A percentile compares a stretch with the other conserved stretches of the same genome.
phyloP scores from a whole-genome alignment of 192 early-diverging fungal species.

The Backusella australiensis region DNA sequence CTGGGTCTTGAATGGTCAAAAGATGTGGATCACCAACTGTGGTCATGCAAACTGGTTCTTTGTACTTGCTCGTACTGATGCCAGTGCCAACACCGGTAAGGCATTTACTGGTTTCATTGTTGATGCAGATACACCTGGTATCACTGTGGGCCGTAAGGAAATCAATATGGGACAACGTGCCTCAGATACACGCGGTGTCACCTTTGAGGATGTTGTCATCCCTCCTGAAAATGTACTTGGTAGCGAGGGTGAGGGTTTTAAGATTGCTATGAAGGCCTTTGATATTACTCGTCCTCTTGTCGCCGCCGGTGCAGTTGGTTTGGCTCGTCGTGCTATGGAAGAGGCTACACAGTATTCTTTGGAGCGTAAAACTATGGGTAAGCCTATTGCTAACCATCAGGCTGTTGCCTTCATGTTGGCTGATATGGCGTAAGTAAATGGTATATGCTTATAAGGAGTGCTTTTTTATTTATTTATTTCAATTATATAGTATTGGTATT shows the following conservation, averaged over 20 bases:
- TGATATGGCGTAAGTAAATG: constrained; percentile 74
- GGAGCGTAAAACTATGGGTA: constrained; percentile 97
- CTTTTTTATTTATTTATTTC: constrained; percentile 9
- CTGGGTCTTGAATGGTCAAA: constrained; percentile 83
- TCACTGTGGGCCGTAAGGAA: constrained; percentile 92
- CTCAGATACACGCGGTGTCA: constrained; percentile 88
- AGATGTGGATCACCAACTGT: constrained; percentile 99
- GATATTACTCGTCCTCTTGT: constrained; percentile 92
- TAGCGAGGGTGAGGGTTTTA: constrained; percentile 83
- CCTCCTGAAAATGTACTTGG: constrained; percentile 80
- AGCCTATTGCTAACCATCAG: constrained; percentile 86
- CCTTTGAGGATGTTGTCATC: constrained; percentile 80
- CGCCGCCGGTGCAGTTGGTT: constrained; percentile 83
- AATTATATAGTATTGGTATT: constrained; percentile 65
- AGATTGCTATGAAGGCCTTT: constrained; percentile 97
- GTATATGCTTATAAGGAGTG: neutral
- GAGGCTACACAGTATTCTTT: constrained; percentile 86
- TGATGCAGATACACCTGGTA: constrained; percentile 86
- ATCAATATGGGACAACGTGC: constrained; percentile 97
- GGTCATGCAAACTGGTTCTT: constrained; percentile 98
- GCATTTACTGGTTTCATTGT: constrained; percentile 97
- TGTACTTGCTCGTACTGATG: constrained; percentile 87
- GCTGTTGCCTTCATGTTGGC: constrained; percentile 94
- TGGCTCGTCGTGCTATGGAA: constrained; percentile 90
- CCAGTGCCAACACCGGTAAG: constrained; percentile 71